Base-by-base conservation (phyloP, 352 stramenopile species). In the Phytopythium aichiense region DNA sequence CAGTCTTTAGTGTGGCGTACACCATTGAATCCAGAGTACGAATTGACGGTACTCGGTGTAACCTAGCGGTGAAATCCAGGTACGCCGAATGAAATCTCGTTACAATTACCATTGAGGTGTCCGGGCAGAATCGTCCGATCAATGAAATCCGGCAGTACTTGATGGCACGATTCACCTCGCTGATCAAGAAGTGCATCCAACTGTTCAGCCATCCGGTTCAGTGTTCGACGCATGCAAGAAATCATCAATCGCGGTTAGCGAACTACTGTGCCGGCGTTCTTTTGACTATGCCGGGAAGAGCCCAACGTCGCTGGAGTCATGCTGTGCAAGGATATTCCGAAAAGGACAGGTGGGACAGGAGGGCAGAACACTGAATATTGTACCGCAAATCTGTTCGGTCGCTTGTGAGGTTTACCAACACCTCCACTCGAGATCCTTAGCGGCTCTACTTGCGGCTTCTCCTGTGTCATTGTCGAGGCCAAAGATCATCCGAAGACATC, bases 71-170 rank as follows among this genome's bases (percentile, higher is more conserved):
- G 28, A 4, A 30, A 2, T 4, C 28, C 28, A 4, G 28, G 28
- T 30, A 4, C 28, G 28, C 28, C 28, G 28, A 30, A 4, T 30
- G 28, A 4, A 30, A 30, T 4, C 28, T 4, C 4, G 28, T 30
- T 30, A 30, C 28, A 30, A 33, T 73, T 7, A 74, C 58, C 4
- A 33, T 68, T 38, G 25, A 43, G n/a, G 31, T 61, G 18, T 31
- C 28, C 20, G 20, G 25, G 51, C 23, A 56, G 61, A 23, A 35
- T 25, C 35, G 46, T 2, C 42, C 54, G 0, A 22, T 49, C 11
- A 66, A 79, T 23, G 63, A 81, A 30, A 64, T 77, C 12, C 18
- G 58, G 1, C 50, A 54, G n/a, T 79, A 72, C 30, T 30, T 78
- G 0, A 67, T 54, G 0, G 70, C 55, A 6, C 52, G 72, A 0